A percentile compares a stretch with the other conserved stretches of the same genome.
Conservation (phyloP, 148 eudicot genomes). For the Suaeda aralocaspica region DNA sequence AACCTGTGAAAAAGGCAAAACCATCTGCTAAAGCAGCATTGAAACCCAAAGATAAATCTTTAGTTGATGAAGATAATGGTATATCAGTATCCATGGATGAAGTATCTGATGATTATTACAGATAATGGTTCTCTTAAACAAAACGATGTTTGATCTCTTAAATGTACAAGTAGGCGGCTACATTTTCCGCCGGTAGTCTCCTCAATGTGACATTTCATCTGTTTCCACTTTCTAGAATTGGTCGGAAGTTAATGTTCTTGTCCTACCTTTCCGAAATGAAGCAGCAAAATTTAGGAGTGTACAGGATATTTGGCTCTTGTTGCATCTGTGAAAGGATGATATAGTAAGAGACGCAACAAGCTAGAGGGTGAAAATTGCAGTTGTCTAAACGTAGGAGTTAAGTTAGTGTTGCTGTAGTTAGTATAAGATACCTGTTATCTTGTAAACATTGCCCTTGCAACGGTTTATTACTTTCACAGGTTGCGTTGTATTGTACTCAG, state of each 20-base stretch:
- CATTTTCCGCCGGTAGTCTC: neutral
- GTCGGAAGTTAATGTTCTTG: neutral
- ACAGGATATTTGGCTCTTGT: conserved; percentile 5
- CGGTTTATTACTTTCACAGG: too few species aligned
- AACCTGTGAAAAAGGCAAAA: conserved; percentile 40
- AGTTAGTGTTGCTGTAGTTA: neutral
- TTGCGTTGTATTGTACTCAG: too few species aligned
- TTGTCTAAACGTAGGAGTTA: neutral
- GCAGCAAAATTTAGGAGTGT: conserved; percentile 12
- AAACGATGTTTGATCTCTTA: too few species aligned
- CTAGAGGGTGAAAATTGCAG: neutral
- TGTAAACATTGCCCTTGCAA: neutral
- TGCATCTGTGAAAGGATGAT: neutral
- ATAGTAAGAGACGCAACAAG: neutral
- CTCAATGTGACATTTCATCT: neutral
- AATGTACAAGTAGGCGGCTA: conserved; percentile 11
- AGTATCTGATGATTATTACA: conserved; percentile 29
- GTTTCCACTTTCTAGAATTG: neutral
- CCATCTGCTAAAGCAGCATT: conserved; percentile 24
- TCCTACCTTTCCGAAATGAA: neutral
- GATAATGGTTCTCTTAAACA: neutral
- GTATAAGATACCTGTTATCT: neutral
- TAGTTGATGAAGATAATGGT: conserved; percentile 20
- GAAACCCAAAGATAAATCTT: conserved; percentile 28
- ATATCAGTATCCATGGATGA: conserved; percentile 23